A percentile compares a stretch with the other conserved stretches of the same genome.
Conservation (phyloP, 139 green algal genomes). For the Tetratostichococcus sp. region DNA sequence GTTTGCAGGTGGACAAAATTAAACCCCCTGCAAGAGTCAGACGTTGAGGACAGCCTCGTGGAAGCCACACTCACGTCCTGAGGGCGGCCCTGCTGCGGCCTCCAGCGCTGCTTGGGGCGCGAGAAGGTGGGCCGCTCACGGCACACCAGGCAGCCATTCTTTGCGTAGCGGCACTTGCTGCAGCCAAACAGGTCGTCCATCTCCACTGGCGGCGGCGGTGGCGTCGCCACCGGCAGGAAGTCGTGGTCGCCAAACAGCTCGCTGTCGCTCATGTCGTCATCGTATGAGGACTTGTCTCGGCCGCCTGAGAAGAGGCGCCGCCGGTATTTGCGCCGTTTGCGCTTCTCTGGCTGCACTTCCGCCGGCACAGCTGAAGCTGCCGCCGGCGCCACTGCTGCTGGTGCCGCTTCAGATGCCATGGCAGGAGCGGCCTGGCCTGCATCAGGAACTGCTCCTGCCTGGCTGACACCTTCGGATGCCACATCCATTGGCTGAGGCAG, state of each 20-base stretch:
- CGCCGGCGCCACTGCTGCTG: neutral
- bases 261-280: neutral
- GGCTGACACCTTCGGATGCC: neutral
- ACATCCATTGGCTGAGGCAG: neutral
- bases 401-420: too few species aligned
- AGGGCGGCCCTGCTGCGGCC: conserved; percentile 7
- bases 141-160: conserved; percentile 16
- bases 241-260: neutral
- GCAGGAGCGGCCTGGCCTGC: too few species aligned
- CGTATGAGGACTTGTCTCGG: neutral
- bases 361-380: neutral
- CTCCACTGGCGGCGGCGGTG: neutral
- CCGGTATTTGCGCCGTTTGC: neutral
- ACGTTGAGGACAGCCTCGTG: too few species aligned
- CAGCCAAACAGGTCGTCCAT: conserved; percentile 44
- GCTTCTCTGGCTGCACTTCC: neutral
- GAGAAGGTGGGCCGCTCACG: conserved; percentile 9
- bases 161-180: conserved; percentile 41
- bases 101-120: conserved; percentile 19
- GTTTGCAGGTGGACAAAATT: too few species aligned
- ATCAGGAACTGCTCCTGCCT: too few species aligned
- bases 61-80: conserved; percentile 22
- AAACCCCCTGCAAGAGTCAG: neutral
- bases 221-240: neutral
- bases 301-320: neutral